Evolutionary conservation across 768 basidiomycete genomes (phyloP), one percentile per base, ranked within the genome.

Genomic region (Xanthoconium purpureum): DNA sequence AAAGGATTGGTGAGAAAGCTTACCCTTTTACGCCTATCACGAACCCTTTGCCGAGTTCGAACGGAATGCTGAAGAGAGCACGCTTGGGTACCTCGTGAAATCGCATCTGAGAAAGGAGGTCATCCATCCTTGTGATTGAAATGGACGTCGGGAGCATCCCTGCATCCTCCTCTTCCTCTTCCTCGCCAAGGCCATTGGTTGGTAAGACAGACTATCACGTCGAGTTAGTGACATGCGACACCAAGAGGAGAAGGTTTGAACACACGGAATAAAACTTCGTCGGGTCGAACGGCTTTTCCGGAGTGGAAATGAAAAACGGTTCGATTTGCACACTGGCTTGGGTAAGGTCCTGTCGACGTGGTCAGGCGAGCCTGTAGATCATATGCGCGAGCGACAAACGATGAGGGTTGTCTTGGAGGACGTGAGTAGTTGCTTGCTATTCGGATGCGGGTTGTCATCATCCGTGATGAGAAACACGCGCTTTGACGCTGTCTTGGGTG

Each of bases 401-500:
- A 83, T 75, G 52, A 91, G 74, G 3, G 87, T 91, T 3, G 87
- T 91, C 56, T 81, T 78, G 13, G 89, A 87, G 1, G 88, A 87
- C 1, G 80, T 87, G 7, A 82, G 70, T 11, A 91, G 71, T 50
- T 88, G 85, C 43, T 78, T 77, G 63, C 73, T 82, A n/a, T 75
- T 78, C 6, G 76, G 68, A 12, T 80, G 80, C 6, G 80, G 73
- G 54, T 79, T 57, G 56, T 71, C 71, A 17, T 73, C 85, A 66
- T 98, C 89, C 0, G 97, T 98, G 42, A 99, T 89, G 38, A 96
- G 75, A 69, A 98, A 98, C 1, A 98, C 82, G 6, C 94, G 86
- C 67, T 96, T 95, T n/a, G 88, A 85, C 3, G 93, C 91, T 0
- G 86, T 91, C 66, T 94, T 93, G 20, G 87, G 85, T 9, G 91